phyloP scores from a whole-genome alignment of 345 rosid species.

The Brassica nigra region DNA sequence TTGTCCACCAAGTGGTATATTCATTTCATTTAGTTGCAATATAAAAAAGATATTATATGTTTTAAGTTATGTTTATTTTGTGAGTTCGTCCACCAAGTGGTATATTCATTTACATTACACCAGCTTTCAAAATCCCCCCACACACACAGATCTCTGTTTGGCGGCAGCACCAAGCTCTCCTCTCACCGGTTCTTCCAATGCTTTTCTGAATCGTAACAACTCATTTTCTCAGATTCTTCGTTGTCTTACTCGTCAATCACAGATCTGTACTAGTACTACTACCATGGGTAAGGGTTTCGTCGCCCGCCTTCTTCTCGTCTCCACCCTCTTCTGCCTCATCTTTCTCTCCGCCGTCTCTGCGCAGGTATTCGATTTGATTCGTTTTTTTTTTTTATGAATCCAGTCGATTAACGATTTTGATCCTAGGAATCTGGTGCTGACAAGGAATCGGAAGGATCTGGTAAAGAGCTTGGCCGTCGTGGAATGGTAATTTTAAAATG shows the following conservation, averaged over 20 bases:
- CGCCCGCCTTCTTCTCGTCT: constrained; percentile 38
- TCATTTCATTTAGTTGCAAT: no score
- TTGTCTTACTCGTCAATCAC: constrained; percentile 9
- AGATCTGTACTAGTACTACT: neutral
- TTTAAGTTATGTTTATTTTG: neutral
- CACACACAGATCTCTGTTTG: constrained; percentile 16
- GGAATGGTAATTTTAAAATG: constrained; percentile 61
- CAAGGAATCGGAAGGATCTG: constrained; percentile 49
- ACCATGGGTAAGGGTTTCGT: constrained; percentile 5
- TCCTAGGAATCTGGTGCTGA: constrained; percentile 52
- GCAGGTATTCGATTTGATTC: neutral
- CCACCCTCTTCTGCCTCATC: constrained; percentile 1
- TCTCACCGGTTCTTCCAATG: constrained; percentile 24
- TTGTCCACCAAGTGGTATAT: no score
- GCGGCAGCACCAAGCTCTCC: constrained; percentile 18
- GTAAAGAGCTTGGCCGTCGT: constrained; percentile 84
- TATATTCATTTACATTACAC: neutral
- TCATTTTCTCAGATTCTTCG: neutral
- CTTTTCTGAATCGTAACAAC: constrained; percentile 6
- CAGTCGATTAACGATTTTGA: neutral
- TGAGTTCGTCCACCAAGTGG: neutral
- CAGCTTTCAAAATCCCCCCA: neutral
- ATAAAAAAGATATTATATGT: neutral
- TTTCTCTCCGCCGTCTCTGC: constrained; percentile 24
- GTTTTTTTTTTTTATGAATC: neutral